Evolutionary conservation across 805 yeast genomes (phyloP).

Genomic region (Wickerhamomyces rabaulensis): DNA sequence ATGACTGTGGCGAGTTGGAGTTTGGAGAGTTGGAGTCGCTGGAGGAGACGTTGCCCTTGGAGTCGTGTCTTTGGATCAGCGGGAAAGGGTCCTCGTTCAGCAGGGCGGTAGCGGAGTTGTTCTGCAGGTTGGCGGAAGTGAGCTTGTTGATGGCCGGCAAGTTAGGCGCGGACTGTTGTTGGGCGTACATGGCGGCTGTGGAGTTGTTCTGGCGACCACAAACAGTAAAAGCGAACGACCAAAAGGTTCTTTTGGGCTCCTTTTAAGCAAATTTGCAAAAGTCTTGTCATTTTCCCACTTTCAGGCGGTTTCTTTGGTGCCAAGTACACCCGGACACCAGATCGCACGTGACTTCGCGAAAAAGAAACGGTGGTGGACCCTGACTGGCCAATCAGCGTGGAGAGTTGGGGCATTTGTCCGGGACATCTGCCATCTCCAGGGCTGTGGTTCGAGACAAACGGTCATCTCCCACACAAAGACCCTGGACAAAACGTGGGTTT

Average conservation of each 20-base stretch:
- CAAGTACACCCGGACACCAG: not conserved
- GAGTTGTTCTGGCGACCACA: no score
- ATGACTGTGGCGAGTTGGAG: slow-evolving; percentile 23
- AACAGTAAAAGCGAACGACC: no score
- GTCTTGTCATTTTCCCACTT: not conserved
- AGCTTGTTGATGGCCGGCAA: not conserved
- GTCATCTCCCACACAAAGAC: no score
- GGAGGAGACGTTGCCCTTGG: slow-evolving; percentile 19
- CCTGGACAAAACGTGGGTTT: no score
- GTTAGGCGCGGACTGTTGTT: not conserved
- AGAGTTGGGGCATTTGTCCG: no score
- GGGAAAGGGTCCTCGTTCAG: not conserved
- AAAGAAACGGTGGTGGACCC: not conserved
- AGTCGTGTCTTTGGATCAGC: slow-evolving; percentile 6
- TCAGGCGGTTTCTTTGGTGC: not conserved
- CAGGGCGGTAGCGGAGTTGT: not conserved
- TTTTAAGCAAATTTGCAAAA: not conserved
- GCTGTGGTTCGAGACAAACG: no score
- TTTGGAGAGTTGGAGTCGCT: slow-evolving; percentile 24
- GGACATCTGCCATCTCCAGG: no score
- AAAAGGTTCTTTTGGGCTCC: not conserved
- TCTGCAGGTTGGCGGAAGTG: not conserved
- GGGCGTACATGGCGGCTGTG: not conserved
- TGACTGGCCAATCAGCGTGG: not conserved
- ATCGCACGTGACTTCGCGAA: not conserved